phyloP scores from a whole-genome alignment of 2,329 filamentous ascomycete genomes.

The Nemania sp. region DNA sequence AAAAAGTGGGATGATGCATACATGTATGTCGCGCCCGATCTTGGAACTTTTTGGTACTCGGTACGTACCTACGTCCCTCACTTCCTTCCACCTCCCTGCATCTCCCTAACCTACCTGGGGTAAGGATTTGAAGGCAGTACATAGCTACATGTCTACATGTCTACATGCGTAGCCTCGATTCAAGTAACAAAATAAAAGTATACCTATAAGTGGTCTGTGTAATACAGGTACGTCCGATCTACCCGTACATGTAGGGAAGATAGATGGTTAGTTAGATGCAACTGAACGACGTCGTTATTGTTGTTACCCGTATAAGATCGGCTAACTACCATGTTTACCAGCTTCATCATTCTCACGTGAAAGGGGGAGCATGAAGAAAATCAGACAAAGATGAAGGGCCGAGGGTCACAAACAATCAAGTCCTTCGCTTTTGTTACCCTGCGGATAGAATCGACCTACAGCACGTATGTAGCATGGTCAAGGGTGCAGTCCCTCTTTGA shows the following conservation, averaged over 20 bases:
- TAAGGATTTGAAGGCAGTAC: too few species aligned
- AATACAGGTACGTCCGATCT: background rate
- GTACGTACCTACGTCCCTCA: slow-evolving; percentile 18
- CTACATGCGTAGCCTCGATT: slow-evolving; percentile 17
- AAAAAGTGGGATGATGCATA: slow-evolving; percentile 35
- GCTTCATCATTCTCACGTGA: background rate
- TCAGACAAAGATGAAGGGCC: background rate
- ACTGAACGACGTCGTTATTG: background rate
- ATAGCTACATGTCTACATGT: background rate
- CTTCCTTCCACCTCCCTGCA: background rate
- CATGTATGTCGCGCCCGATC: slow-evolving; percentile 34
- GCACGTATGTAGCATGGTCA: background rate
- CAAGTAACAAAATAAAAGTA: slow-evolving; percentile 15
- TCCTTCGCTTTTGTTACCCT: background rate
- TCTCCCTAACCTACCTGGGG: background rate
- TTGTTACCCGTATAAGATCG: slow-evolving; percentile 5
- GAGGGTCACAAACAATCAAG: background rate
- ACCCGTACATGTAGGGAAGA: background rate
- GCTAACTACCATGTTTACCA: background rate
- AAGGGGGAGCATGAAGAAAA: slow-evolving; percentile 8
- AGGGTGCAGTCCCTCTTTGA: background rate
- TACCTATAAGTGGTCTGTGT: slow-evolving; percentile 7
- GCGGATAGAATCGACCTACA: background rate
- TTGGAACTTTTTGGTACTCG: slow-evolving; percentile 32
- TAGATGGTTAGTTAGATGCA: background rate